phyloP scores from a whole-genome alignment of 805 yeast species.

The Clavispora vitiphila region DNA sequence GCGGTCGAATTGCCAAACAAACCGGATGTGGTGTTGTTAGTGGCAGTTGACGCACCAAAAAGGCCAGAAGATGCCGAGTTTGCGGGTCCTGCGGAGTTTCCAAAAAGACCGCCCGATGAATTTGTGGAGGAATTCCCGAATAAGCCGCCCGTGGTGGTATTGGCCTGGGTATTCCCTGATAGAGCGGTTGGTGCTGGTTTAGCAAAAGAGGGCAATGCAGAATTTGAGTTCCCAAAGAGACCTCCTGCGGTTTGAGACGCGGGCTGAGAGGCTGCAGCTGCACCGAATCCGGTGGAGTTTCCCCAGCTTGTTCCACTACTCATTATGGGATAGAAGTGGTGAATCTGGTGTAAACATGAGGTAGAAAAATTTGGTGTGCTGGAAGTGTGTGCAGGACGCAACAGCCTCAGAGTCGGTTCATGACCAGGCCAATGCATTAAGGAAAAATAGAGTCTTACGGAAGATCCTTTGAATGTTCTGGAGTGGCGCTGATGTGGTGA shows the following conservation, averaged over 20 bases:
- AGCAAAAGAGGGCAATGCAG: not conserved
- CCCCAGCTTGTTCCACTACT: constrained; percentile 11
- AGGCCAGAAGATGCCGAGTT: not conserved
- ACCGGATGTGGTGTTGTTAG: constrained; percentile 1
- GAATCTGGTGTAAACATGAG: not conserved
- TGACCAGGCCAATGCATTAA: too few relatives aligned
- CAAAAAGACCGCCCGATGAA: constrained; percentile 2
- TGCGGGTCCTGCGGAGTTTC: not conserved
- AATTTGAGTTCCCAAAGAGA: constrained; percentile 5
- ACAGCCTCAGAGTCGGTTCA: too few relatives aligned
- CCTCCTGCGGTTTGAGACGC: constrained; percentile 3
- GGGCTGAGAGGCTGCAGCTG: not conserved
- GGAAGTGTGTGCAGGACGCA: not conserved
- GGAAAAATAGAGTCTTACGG: too few relatives aligned
- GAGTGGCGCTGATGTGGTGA: too few relatives aligned
- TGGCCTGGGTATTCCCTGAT: not conserved
- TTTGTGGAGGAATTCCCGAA: constrained; percentile 3
- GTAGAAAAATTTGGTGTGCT: not conserved
- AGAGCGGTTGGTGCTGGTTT: not conserved
- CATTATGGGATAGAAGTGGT: not conserved
- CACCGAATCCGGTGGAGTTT: constrained; percentile 13
- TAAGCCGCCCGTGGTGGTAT: not conserved
- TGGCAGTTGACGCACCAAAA: not conserved
- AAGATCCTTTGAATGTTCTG: too few relatives aligned
- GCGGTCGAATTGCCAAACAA: constrained; percentile 4